These are phyloP conservation scores for Jaenimonas drosophilae DNA, from an alignment of 208 protist species.

Conservation along the genomic window DNA sequence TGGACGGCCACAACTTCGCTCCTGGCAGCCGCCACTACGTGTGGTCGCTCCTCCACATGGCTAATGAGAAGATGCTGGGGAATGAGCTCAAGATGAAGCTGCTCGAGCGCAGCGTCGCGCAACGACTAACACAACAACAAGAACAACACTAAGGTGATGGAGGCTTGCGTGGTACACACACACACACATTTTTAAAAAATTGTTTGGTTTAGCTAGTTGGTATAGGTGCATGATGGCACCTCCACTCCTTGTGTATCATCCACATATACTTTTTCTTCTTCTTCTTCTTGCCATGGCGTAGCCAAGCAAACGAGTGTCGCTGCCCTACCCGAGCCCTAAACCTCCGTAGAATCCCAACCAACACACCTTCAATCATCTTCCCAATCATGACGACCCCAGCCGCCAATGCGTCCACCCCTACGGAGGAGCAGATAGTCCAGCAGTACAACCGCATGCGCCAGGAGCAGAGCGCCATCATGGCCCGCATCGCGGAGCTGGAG, in stretches of 20 bases:
- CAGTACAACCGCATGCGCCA: conserved; percentile 83
- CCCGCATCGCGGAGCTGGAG: conserved; percentile 82
- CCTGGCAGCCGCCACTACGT: conserved; percentile 34
- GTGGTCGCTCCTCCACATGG: conserved; percentile 48
- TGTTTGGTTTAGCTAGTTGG: neutral
- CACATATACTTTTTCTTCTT: neutral
- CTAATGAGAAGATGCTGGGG: conserved; percentile 69
- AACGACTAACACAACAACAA: conserved; percentile 6
- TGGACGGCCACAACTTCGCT: conserved; percentile 62
- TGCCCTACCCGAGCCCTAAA: too few species aligned
- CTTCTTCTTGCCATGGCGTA: conserved; percentile 2
- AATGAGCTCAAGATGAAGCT: conserved; percentile 48
- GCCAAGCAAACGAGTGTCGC: too few species aligned
- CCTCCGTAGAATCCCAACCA: neutral
- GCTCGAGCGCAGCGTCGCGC: conserved; percentile 26
- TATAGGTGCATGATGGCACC: conserved; percentile 1
- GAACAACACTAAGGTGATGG: conserved; percentile 1
- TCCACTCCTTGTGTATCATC: neutral
- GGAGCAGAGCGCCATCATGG: conserved; percentile 78
- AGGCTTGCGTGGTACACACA: neutral
- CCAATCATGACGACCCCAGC: conserved; percentile 7
- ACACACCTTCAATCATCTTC: conserved; percentile 1
- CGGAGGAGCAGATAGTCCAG: conserved; percentile 70
- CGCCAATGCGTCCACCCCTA: conserved; percentile 8
- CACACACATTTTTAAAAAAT: neutral